Conservation (phyloP, 768 basidiomycete genomes). For the Hypholoma sublateritium region DNA sequence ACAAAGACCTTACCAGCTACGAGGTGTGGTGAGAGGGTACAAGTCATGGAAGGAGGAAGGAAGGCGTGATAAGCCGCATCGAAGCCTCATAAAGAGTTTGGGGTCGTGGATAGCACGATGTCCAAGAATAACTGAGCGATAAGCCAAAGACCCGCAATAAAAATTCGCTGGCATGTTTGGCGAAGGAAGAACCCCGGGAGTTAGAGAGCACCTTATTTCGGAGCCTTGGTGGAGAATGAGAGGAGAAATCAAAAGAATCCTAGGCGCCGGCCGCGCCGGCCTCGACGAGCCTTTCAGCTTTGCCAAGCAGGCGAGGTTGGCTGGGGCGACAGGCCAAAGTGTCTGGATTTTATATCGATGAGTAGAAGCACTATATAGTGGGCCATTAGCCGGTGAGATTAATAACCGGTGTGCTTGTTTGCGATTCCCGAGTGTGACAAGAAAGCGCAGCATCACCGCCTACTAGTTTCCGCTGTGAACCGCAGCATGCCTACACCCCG, state of each 20-base stretch:
- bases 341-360: not conserved
- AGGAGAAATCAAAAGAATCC: not conserved
- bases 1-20: too few relatives aligned
- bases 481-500: constrained; percentile 14
- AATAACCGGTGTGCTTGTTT: constrained; percentile 12
- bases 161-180: not conserved
- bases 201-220: not conserved
- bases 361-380: constrained; percentile 11
- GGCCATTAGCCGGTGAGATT: constrained; percentile 11
- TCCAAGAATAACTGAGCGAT: constrained; percentile 7
- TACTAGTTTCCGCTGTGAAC: constrained; percentile 7
- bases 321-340: not conserved
- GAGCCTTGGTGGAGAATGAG: not conserved
- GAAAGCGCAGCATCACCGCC: constrained; percentile 20
- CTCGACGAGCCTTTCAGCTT: not conserved
- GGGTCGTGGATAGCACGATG: not conserved
- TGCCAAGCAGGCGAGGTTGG: not conserved
- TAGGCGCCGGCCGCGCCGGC: too few relatives aligned
- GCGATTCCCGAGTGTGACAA: constrained; percentile 14
- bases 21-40: not conserved
- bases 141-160: not conserved
- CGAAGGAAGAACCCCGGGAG: constrained; percentile 3
- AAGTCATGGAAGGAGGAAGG: not conserved
- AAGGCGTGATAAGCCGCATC: not conserved
- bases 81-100: not conserved